phyloP scores from a whole-genome alignment of 176 grass and related monocot genomes.

The Avena sativa region DNA sequence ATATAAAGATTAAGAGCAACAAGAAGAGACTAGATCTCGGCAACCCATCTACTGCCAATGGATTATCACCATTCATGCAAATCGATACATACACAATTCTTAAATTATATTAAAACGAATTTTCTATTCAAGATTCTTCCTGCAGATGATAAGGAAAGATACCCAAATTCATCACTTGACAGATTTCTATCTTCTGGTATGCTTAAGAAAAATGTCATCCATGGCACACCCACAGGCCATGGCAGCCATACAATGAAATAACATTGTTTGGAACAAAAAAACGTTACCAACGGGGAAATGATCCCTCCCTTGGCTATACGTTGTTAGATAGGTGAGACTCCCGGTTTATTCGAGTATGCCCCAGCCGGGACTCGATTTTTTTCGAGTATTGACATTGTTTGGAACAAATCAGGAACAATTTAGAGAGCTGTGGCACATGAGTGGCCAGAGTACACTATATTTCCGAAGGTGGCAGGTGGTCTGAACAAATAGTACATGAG shows the following conservation, averaged over 20 bases:
- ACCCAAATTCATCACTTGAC: not conserved
- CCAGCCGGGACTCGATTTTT: too few relatives aligned
- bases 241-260: not conserved
- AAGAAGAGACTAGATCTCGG: not conserved
- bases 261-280: not conserved
- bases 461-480: not conserved
- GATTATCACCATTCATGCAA: not conserved
- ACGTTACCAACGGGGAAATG: too few relatives aligned
- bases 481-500: not conserved
- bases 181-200: not conserved
- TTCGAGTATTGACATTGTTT: not conserved
- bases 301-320: too few relatives aligned
- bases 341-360: too few relatives aligned
- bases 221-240: not conserved
- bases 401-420: not conserved
- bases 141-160: not conserved
- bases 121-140: not conserved
- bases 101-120: not conserved
- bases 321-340: too few relatives aligned
- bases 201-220: slow-evolving; percentile 1
- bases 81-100: not conserved
- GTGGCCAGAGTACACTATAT: not conserved
- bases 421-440: not conserved
- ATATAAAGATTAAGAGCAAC: not conserved
- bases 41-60: not conserved